Evolutionary conservation across 495 filamentous ascomycete species (phyloP).

Genomic region (Penicillium egyptiacum): DNA sequence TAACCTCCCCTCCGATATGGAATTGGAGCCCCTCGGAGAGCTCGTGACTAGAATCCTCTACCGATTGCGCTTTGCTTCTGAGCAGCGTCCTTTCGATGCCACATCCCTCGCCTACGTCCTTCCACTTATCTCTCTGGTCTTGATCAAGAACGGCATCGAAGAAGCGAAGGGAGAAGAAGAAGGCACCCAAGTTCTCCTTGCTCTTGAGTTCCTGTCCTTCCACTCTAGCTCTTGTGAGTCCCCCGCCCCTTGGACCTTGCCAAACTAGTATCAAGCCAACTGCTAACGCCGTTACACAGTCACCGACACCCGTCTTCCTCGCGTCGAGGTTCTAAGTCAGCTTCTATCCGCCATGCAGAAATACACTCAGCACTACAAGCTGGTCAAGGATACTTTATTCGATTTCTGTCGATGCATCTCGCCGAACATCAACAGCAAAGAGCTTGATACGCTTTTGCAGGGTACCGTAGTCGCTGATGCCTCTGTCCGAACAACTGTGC

Average conservation of each 20-base stretch:
- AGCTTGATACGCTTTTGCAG: conserved; percentile 68
- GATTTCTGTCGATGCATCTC: conserved; percentile 81
- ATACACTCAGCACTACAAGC: conserved; percentile 90
- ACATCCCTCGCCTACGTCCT: conserved; percentile 84
- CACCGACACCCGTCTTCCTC: conserved; percentile 70
- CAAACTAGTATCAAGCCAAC: not conserved
- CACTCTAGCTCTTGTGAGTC: conserved; percentile 70
- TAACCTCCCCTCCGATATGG: conserved; percentile 66
- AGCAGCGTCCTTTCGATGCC: conserved; percentile 86
- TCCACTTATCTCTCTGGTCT: conserved; percentile 72
- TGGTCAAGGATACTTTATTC: conserved; percentile 85
- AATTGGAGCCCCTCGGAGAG: conserved; percentile 78
- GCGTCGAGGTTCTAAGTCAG: conserved; percentile 64
- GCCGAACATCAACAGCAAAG: conserved; percentile 65
- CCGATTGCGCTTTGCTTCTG: conserved; percentile 81
- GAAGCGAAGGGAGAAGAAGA: conserved; percentile 63
- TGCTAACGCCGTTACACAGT: conserved; percentile 35
- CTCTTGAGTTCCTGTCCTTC: conserved; percentile 86
- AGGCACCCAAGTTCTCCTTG: conserved; percentile 83
- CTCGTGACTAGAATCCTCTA: conserved; percentile 88
- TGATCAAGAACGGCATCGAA: conserved; percentile 76
- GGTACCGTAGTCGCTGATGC: conserved; percentile 76
- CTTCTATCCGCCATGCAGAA: conserved; percentile 80
- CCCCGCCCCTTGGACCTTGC: not conserved
- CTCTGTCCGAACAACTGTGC: conserved; percentile 76